These are phyloP conservation scores for Rhododendron mucronatum DNA, from an alignment of 148 eudicot species.

Conservation along the genomic window DNA sequence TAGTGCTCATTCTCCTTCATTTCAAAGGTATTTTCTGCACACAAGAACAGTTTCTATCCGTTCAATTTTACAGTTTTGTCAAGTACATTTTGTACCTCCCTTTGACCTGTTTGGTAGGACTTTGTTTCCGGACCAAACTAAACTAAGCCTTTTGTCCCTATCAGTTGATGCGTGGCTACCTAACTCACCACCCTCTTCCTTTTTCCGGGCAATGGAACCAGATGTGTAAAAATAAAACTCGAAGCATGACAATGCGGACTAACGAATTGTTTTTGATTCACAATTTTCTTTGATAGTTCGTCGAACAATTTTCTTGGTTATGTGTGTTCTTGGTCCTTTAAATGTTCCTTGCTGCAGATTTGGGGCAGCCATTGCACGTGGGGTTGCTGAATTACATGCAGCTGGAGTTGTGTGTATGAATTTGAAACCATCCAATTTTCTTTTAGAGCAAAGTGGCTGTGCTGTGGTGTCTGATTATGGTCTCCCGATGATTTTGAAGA, in stretches of 20 bases:
- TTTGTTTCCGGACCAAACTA: background rate
- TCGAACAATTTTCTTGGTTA: background rate
- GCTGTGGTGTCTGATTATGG: conserved; percentile 92
- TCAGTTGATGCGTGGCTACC: background rate
- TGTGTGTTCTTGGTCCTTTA: conserved; percentile 8
- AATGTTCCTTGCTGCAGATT: conserved; percentile 44
- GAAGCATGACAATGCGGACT: background rate
- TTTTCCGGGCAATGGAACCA: background rate
- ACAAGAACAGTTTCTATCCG: too few species aligned
- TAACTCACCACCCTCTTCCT: background rate
- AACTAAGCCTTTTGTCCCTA: background rate
- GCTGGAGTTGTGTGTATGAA: conserved; percentile 95
- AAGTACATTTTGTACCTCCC: background rate
- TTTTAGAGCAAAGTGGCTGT: conserved; percentile 69
- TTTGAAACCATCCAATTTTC: conserved; percentile 86
- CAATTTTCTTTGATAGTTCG: background rate
- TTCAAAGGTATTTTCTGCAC: background rate
- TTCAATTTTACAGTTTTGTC: background rate
- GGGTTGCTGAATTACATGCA: conserved; percentile 93
- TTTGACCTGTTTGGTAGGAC: background rate
- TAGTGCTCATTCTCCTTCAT: background rate
- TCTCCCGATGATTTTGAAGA: conserved; percentile 80
- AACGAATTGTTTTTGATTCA: background rate
- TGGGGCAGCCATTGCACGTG: conserved; percentile 95
- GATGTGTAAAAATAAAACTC: background rate